A percentile compares a stretch with the other conserved stretches of the same genome.
These are phyloP conservation scores for Sugiyamaella boreocaroliniensis DNA, from an alignment of 805 yeast species.

Conservation along the genomic window DNA sequence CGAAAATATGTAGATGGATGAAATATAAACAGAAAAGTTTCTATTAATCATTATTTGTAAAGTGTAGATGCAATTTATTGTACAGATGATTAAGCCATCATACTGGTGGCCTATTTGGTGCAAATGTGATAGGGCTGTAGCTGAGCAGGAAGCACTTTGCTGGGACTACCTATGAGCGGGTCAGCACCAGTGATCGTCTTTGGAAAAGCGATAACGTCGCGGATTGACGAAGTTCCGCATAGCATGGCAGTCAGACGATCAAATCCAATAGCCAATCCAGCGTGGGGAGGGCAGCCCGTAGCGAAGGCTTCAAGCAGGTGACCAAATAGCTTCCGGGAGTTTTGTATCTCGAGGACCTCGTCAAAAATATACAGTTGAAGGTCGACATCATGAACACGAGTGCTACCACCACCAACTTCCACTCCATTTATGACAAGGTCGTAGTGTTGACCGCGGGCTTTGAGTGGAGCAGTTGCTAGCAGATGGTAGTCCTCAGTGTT, in stretches of 20 bases:
- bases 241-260: constrained; percentile 91
- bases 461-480: constrained; percentile 49
- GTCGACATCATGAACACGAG: constrained; percentile 83
- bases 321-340: constrained; percentile 66
- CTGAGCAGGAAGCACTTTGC: constrained; percentile 45
- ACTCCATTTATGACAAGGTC: constrained; percentile 91
- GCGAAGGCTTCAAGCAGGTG: constrained; percentile 76
- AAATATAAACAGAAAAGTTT: too few species aligned
- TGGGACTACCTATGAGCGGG: constrained; percentile 82
- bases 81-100: background rate
- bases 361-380: constrained; percentile 70
- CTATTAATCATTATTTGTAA: too few species aligned
- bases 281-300: constrained; percentile 97
- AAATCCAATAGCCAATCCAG: constrained; percentile 93
- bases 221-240: constrained; percentile 63
- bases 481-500: constrained; percentile 57
- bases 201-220: constrained; percentile 96
- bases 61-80: too few species aligned
- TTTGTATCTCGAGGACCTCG: constrained; percentile 49
- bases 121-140: constrained; percentile 51
- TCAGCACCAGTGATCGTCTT: constrained; percentile 86
- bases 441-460: constrained; percentile 82
- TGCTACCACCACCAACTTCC: constrained; percentile 95
- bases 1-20: too few species aligned
- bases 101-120: constrained; percentile 18